Evolutionary conservation across 2,329 filamentous ascomycete genomes (phyloP).

Genomic region (Ophiostoma novo-ulmi): DNA sequence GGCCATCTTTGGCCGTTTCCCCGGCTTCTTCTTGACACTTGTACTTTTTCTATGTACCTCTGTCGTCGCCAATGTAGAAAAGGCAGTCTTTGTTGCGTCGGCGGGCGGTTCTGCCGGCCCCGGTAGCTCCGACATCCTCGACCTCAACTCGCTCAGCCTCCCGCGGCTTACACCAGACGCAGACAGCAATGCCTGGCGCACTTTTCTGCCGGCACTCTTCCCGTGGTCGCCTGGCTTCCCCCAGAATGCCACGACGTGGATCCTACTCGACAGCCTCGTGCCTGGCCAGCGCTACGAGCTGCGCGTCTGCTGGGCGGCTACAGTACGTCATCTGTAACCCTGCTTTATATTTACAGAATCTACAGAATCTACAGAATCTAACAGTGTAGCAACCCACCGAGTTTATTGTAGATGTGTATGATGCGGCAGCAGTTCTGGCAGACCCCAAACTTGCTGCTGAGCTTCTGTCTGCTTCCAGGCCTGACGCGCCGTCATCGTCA

Average conservation of each 20-base stretch:
- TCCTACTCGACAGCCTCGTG: slow-evolving; percentile 65
- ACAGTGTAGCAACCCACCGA: slow-evolving; percentile 70
- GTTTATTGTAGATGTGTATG: slow-evolving; percentile 64
- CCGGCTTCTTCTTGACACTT: slow-evolving; percentile 22
- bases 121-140: not conserved
- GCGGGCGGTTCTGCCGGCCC: slow-evolving; percentile 39
- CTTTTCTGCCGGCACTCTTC: slow-evolving; percentile 62
- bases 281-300: slow-evolving; percentile 79
- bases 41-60: slow-evolving; percentile 22
- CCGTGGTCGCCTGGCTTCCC: slow-evolving; percentile 48
- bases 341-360: slow-evolving; percentile 10
- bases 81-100: slow-evolving; percentile 70
- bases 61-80: slow-evolving; percentile 73
- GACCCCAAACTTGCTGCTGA: slow-evolving; percentile 56
- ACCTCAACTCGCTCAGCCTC: not conserved
- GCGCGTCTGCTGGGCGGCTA: slow-evolving; percentile 88
- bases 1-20: not conserved
- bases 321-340: slow-evolving; percentile 47
- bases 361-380: not conserved
- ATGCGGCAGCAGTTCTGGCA: slow-evolving; percentile 56
- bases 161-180: slow-evolving; percentile 22
- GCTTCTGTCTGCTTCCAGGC: slow-evolving; percentile 41
- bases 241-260: slow-evolving; percentile 70
- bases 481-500: slow-evolving; percentile 38
- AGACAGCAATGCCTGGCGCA: slow-evolving; percentile 47